phyloP scores from a whole-genome alignment of 257 asterid genomes.

The Eustoma russellianum region DNA sequence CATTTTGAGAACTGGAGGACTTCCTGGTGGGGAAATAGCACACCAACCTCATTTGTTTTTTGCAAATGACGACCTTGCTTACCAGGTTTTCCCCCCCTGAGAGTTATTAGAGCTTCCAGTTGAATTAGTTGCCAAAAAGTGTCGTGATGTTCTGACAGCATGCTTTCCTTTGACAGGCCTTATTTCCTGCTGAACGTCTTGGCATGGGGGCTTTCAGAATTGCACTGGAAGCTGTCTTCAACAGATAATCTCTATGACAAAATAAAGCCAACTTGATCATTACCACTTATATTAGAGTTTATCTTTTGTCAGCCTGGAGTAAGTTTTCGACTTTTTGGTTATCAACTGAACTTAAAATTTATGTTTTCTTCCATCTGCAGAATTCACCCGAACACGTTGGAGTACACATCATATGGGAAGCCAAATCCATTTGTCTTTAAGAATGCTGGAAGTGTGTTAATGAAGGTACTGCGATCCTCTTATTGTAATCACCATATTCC shows the following conservation, averaged over 20 bases:
- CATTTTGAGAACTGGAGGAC: slow-evolving; percentile 91
- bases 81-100: slow-evolving; percentile 65
- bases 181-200: slow-evolving; percentile 85
- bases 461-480: slow-evolving; percentile 31
- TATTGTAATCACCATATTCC: slow-evolving; percentile 13
- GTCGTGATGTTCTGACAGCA: slow-evolving; percentile 20
- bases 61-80: slow-evolving; percentile 85
- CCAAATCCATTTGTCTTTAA: slow-evolving; percentile 70
- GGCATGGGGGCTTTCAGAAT: slow-evolving; percentile 99
- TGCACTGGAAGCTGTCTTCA: slow-evolving; percentile 79
- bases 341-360: background rate
- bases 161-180: slow-evolving; percentile 44
- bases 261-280: no score
- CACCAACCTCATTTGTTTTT: slow-evolving; percentile 78
- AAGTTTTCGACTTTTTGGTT: no score
- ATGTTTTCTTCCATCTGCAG: slow-evolving; percentile 35
- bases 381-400: slow-evolving; percentile 42
- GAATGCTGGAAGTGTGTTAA: slow-evolving; percentile 61
- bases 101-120: background rate
- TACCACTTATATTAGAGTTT: no score
- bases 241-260: slow-evolving; percentile 40
- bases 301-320: no score
- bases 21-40: slow-evolving; percentile 70
- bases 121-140: slow-evolving; percentile 7
- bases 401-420: slow-evolving; percentile 79